phyloP scores from a whole-genome alignment of 192 early-diverging fungal genomes.

The Coemansia furcata region DNA sequence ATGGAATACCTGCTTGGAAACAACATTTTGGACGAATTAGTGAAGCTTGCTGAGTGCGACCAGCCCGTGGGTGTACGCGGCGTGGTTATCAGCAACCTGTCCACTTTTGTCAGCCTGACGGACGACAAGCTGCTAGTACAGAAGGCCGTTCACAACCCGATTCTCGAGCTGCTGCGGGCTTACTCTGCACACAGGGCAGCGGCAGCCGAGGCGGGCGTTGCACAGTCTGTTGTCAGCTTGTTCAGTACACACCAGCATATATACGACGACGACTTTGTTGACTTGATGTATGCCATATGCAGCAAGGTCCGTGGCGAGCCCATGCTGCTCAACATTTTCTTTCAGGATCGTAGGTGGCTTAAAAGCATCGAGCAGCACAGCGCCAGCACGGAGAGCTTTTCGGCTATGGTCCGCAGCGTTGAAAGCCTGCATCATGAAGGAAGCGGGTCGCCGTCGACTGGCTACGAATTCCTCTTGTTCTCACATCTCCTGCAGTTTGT shows the following conservation, averaged over 20 bases:
- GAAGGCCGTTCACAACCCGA: conserved; percentile 83
- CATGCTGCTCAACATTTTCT: conserved; percentile 51
- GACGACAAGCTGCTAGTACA: conserved; percentile 90
- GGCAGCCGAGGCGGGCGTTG: conserved; percentile 1
- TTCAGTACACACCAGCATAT: conserved; percentile 16
- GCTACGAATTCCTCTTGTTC: conserved; percentile 82
- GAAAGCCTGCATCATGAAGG: conserved; percentile 37
- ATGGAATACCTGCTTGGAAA: conserved; percentile 89
- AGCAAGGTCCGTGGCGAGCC: conserved; percentile 53
- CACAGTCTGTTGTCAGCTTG: conserved; percentile 21
- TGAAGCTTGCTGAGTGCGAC: conserved; percentile 74
- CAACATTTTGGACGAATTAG: conserved; percentile 75
- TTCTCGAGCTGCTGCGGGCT: conserved; percentile 68
- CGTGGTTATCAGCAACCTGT: conserved; percentile 75
- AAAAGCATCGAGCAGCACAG: conserved; percentile 41
- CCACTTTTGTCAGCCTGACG: conserved; percentile 77
- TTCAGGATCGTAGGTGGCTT: conserved; percentile 48
- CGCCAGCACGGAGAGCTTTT: conserved; percentile 30
- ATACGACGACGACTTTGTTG: conserved; percentile 46
- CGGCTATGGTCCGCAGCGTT: conserved; percentile 53
- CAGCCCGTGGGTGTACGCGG: conserved; percentile 75
- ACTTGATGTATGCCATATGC: conserved; percentile 47
- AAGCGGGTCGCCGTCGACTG: conserved; percentile 10
- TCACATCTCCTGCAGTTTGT: conserved; percentile 86
- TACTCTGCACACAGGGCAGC: conserved; percentile 47